Evolutionary conservation across 2,329 filamentous ascomycete genomes (phyloP).

Genomic region (Tolypocladium amazonense): DNA sequence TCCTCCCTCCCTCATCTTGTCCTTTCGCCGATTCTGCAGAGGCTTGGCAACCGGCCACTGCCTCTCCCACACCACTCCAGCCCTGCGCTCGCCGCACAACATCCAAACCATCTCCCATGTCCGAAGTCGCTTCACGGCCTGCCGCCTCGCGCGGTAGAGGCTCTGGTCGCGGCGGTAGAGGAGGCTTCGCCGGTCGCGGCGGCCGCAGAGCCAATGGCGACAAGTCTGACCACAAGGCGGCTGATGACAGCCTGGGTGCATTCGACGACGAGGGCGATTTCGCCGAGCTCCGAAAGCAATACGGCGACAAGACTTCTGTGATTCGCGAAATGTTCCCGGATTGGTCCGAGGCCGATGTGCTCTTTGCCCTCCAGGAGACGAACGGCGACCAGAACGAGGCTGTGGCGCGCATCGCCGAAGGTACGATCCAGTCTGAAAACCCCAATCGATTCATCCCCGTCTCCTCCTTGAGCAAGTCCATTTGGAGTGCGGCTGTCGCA

Average conservation of each 20-base stretch:
- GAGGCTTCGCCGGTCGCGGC: slow-evolving; percentile 61
- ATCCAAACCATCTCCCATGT: slow-evolving; percentile 55
- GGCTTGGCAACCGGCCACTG: slow-evolving; percentile 26
- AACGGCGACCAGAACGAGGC: slow-evolving; percentile 66
- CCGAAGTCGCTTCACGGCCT: slow-evolving; percentile 82
- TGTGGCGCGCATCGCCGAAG: slow-evolving; percentile 70
- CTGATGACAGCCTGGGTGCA: slow-evolving; percentile 46
- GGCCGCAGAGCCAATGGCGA: slow-evolving; percentile 71
- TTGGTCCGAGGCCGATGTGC: slow-evolving; percentile 91
- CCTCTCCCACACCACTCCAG: slow-evolving; percentile 6
- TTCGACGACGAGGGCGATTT: slow-evolving; percentile 81
- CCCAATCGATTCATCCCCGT: not conserved
- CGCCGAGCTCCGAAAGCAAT: slow-evolving; percentile 83
- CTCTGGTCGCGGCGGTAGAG: slow-evolving; percentile 76
- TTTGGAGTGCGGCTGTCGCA: not conserved
- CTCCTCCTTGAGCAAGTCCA: not conserved
- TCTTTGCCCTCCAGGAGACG: slow-evolving; percentile 85
- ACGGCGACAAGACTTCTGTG: slow-evolving; percentile 64
- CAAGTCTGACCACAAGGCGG: slow-evolving; percentile 40
- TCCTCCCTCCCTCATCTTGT: slow-evolving; percentile 17
- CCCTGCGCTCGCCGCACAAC: slow-evolving; percentile 9
- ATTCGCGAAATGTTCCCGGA: slow-evolving; percentile 91
- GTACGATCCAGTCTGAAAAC: slow-evolving; percentile 28
- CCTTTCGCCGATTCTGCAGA: slow-evolving; percentile 21
- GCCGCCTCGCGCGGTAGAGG: slow-evolving; percentile 81